Evolutionary conservation across 2,329 filamentous ascomycete genomes (phyloP), one percentile per base, ranked within the genome.

Genomic region (Dothiorella sarmentorum): DNA sequence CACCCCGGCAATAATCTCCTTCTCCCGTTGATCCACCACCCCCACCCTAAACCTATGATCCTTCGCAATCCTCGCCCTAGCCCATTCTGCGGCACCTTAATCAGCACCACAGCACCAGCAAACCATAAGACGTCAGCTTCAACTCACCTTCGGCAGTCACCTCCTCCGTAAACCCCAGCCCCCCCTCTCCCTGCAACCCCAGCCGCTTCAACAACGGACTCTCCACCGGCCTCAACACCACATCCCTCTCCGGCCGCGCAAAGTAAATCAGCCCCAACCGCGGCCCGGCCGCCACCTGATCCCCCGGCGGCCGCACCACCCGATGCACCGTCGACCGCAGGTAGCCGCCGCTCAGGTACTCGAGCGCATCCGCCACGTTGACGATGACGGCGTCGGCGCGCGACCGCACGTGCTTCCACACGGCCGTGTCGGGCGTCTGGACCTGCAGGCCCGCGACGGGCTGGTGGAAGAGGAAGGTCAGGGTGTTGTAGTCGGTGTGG

Each of bases 381-480:
- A 79, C 74, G 4, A 80, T 76, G n/a, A 81, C 72, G 1, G 76
- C 77, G 13, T 76, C 75, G 3, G 75, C 73, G 38, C 76, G 72
- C 56, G 76, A 76, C 0, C 71, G 72, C 0, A 79, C 78, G 17
- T 77, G 75, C 40, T 78, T 75, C 78, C 79, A 81, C 6, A 9
- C 11, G 22, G n/a, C n/a, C n/a, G 78, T 74, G 26, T 75, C 67
- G 5, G 67, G 69, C 3, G 70, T 72, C 70, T 75, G 77, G 22
- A 80, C 76, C 62, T 80, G 78, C 2, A 81, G 69, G 1, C 75
- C 76, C 0, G 77, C 75, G 15, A 81, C 73, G 2, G 77, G 75
- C 17, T 80, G 76, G 2, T 72, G 75, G 68, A 78, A 80, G 0
- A 80, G 69, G 11, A 79, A 63, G 0, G 78, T 81, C 0, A 77